Evolutionary conservation across 441 rosid genomes (phyloP).

Genomic region (Euphorbia celastroides): DNA sequence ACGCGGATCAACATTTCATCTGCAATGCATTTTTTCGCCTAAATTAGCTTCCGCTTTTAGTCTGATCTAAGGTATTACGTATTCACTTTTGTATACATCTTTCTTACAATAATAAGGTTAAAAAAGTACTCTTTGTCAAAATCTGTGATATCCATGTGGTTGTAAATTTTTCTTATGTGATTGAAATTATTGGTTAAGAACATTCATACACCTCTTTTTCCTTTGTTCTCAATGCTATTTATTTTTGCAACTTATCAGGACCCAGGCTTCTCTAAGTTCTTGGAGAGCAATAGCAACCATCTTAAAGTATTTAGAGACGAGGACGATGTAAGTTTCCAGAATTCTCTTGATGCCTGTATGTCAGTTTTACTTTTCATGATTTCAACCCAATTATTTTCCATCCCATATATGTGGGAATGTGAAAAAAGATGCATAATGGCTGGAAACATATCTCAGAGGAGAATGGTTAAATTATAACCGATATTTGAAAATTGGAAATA

Average conservation of each 20-base stretch:
- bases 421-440: neutral
- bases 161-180: neutral
- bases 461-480: neutral
- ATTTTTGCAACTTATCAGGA: constrained; percentile 38
- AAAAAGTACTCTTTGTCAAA: neutral
- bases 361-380: neutral
- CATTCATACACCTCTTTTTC: neutral
- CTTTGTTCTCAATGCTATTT: neutral
- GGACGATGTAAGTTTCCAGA: constrained; percentile 43
- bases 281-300: constrained; percentile 42
- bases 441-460: too few relatives aligned
- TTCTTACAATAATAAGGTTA: neutral
- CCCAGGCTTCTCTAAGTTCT: constrained; percentile 44
- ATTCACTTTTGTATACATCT: neutral
- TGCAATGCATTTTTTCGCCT: neutral
- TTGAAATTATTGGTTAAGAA: neutral
- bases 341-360: neutral
- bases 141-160: neutral
- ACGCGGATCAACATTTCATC: neutral
- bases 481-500: neutral
- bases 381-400: neutral
- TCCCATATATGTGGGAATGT: neutral
- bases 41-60: neutral
- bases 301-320: constrained; percentile 33
- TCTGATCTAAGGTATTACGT: neutral